These are phyloP conservation scores for Phalaenopsis hybrid DNA, from an alignment of 116 monocot genomes.

Conservation along the genomic window DNA sequence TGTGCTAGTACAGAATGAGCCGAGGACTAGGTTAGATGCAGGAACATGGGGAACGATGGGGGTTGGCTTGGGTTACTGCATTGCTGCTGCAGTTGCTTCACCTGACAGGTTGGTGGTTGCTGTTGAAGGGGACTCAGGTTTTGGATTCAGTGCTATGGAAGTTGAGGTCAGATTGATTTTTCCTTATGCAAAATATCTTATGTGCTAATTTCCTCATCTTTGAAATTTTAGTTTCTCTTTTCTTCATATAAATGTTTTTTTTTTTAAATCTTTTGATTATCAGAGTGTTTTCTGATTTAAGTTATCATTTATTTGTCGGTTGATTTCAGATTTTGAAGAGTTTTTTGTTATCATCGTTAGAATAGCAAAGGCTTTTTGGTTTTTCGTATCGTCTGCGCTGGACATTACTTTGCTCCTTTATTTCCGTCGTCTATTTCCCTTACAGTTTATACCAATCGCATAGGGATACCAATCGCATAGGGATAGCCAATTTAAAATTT, in stretches of 20 bases:
- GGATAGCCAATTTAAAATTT: not conserved
- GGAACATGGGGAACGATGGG: conserved; percentile 99
- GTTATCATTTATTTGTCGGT: too few relatives aligned
- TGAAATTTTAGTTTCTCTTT: not conserved
- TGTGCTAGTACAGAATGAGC: conserved; percentile 88
- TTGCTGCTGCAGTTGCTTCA: conserved; percentile 81
- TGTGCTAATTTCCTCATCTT: not conserved
- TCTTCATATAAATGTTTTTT: not conserved
- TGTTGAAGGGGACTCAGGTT: conserved; percentile 96
- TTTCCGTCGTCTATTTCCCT: not conserved
- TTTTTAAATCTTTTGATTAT: not conserved
- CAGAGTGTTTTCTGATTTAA: not conserved
- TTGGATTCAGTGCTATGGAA: conserved; percentile 95
- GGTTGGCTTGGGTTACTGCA: conserved; percentile 91
- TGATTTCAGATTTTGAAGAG: not conserved
- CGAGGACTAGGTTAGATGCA: conserved; percentile 92
- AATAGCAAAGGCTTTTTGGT: not conserved
- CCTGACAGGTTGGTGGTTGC: conserved; percentile 85
- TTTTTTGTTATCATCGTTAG: not conserved
- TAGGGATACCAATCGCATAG: too few relatives aligned
- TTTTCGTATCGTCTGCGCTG: not conserved
- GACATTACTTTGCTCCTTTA: not conserved
- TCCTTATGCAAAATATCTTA: not conserved
- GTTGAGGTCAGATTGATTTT: conserved; percentile 62
- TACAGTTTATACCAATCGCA: not conserved